phyloP scores from a whole-genome alignment of 805 yeast genomes.

The Priceomyces castillae region DNA sequence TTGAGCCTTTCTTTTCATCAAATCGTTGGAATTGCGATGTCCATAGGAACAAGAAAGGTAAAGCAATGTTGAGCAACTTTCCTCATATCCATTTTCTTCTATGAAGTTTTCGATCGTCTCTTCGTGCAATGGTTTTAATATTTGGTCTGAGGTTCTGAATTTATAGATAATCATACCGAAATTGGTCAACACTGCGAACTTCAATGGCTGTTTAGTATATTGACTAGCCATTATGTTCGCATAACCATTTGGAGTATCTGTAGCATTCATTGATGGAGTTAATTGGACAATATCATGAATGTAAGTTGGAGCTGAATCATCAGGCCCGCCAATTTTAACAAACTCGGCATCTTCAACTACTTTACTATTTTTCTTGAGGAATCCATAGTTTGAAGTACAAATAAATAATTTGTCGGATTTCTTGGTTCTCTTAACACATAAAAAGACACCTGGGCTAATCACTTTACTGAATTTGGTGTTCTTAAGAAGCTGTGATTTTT shows the following conservation, averaged over 20 bases:
- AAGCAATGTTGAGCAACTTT: conserved; percentile 85
- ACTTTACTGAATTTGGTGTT: conserved; percentile 59
- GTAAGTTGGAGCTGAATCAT: conserved; percentile 24
- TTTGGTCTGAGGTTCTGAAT: conserved; percentile 75
- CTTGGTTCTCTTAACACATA: conserved; percentile 56
- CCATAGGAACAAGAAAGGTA: conserved; percentile 77
- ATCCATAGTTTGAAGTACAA: conserved; percentile 82
- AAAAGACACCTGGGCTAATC: conserved; percentile 82
- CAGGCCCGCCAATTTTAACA: conserved; percentile 32
- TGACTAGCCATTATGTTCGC: conserved; percentile 87
- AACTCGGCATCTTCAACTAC: conserved; percentile 81
- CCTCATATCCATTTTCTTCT: conserved; percentile 79
- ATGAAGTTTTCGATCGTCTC: conserved; percentile 65
- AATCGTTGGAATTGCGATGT: conserved; percentile 47
- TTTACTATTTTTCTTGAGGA: conserved; percentile 67
- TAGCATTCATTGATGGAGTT: conserved; percentile 68
- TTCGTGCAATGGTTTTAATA: conserved; percentile 68
- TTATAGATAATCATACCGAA: conserved; percentile 74
- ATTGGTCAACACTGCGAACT: conserved; percentile 79
- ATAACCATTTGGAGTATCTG: conserved; percentile 74
- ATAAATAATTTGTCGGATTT: conserved; percentile 57
- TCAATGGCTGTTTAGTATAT: conserved; percentile 62
- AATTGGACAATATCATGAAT: conserved; percentile 74
- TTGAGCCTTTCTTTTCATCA: conserved; percentile 46
- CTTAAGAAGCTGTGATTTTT: conserved; percentile 55